These are phyloP conservation scores for Artemisia annua DNA, from an alignment of 129 eudicot genomes.

Conservation along the genomic window DNA sequence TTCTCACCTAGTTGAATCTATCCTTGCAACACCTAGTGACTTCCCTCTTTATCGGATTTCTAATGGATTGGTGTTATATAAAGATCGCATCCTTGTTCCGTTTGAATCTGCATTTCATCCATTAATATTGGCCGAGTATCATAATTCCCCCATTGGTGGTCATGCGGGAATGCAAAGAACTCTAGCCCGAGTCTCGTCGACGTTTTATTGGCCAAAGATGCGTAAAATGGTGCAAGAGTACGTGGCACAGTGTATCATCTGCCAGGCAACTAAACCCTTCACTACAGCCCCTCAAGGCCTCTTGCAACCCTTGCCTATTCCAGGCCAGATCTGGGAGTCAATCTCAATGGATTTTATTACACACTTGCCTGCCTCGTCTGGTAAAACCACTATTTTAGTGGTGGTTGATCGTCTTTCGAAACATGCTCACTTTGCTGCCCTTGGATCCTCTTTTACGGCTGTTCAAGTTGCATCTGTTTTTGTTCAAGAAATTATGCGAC, in stretches of 20 bases:
- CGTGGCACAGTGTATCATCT: background rate
- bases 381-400: no score
- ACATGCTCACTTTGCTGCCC: background rate
- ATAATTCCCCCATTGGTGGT: background rate
- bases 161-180: background rate
- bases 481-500: background rate
- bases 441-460: background rate
- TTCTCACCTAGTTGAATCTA: no score
- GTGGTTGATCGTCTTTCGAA: no score
- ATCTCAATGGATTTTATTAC: no score
- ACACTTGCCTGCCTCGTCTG: no score
- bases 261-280: background rate
- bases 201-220: background rate
- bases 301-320: background rate
- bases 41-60: no score
- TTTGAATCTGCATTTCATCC: background rate
- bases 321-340: background rate
- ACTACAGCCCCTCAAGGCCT: background rate
- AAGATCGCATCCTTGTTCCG: background rate
- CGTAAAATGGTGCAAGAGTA: background rate
- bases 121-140: background rate
- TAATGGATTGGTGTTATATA: background rate
- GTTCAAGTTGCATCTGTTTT: background rate
- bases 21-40: no score
- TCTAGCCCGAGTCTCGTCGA: no score